Conservation (phyloP, 805 yeast species). For the Myxozyma lipomycoides region DNA sequence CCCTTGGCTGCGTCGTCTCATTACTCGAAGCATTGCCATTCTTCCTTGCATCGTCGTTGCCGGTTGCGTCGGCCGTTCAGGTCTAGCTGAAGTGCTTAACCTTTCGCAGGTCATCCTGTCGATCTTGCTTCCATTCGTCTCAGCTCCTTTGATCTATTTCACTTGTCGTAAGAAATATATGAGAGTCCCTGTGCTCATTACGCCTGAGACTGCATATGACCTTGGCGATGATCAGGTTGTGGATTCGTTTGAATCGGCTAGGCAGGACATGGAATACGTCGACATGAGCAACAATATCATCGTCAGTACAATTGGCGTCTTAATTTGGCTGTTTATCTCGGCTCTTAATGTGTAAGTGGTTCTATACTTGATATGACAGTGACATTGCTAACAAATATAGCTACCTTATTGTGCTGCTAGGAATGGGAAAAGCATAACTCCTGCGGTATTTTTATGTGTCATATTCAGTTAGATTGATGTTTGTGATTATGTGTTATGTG, state of each 20-base stretch:
- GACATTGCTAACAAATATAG: constrained; percentile 2
- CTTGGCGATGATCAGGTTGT: constrained; percentile 11
- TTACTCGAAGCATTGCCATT: constrained; percentile 74
- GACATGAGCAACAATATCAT: constrained; percentile 54
- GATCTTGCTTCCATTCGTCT: constrained; percentile 72
- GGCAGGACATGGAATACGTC: constrained; percentile 16
- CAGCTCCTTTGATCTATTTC: constrained; percentile 81
- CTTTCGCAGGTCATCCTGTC: constrained; percentile 85
- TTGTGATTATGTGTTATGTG: background rate
- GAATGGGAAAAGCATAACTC: constrained; percentile 41
- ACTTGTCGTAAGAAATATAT: constrained; percentile 67
- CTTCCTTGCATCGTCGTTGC: constrained; percentile 77
- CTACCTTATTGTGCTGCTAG: constrained; percentile 46
- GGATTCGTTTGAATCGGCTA: constrained; percentile 6
- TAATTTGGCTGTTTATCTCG: constrained; percentile 68
- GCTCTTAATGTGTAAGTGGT: constrained; percentile 59
- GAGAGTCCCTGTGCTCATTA: constrained; percentile 38
- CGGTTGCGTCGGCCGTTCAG: constrained; percentile 65
- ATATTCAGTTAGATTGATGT: background rate
- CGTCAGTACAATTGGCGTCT: constrained; percentile 48
- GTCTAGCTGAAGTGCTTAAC: constrained; percentile 68
- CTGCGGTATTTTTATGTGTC: background rate
- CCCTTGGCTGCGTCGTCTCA: constrained; percentile 76
- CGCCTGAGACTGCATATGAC: constrained; percentile 15
- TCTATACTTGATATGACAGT: background rate